Evolutionary conservation across 2,329 filamentous ascomycete genomes (phyloP).

Genomic region (Apiospora aurea): DNA sequence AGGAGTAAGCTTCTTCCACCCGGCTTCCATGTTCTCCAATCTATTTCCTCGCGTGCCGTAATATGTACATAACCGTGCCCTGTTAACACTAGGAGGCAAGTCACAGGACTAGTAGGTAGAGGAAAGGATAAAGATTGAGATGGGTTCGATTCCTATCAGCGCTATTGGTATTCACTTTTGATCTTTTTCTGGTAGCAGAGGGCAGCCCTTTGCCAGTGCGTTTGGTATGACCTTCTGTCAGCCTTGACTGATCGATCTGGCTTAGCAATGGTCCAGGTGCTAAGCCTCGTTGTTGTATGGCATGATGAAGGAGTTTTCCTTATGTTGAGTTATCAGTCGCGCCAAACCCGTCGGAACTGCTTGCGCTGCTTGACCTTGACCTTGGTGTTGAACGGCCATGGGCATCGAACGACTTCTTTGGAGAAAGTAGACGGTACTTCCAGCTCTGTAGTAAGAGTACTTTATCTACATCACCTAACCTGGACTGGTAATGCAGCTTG

Average conservation of each 20-base stretch:
- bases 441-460: not conserved
- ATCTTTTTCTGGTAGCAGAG: too few species aligned
- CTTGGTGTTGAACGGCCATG: not conserved
- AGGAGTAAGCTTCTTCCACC: not conserved
- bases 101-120: not conserved
- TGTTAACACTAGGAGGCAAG: not conserved
- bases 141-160: too few species aligned
- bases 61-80: not conserved
- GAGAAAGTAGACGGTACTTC: not conserved
- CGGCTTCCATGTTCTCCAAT: not conserved
- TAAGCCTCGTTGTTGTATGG: not conserved
- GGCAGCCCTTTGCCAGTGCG: not conserved
- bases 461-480: not conserved
- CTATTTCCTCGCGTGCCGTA: not conserved
- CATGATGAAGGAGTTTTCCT: not conserved
- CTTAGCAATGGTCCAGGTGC: not conserved
- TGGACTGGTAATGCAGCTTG: not conserved
- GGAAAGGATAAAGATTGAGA: too few species aligned
- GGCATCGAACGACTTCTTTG: not conserved
- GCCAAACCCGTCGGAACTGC: not conserved
- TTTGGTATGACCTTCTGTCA: not conserved
- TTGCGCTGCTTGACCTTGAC: not conserved
- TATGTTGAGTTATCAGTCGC: not conserved
- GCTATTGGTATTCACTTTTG: too few species aligned
- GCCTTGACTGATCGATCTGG: not conserved